Evolutionary conservation across 257 asterid genomes (phyloP).

Genomic region (Solanum ahanhuiri): DNA sequence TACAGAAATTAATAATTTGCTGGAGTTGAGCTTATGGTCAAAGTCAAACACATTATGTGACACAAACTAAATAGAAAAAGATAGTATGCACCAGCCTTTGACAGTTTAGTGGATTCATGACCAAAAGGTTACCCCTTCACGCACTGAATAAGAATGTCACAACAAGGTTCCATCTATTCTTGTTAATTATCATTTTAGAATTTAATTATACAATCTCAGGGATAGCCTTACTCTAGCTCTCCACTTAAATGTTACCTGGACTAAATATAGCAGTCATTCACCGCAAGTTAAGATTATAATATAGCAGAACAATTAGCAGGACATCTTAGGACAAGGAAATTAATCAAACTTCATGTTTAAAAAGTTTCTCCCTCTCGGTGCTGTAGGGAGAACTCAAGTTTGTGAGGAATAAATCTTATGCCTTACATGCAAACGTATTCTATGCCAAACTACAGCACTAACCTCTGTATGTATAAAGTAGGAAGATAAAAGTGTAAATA

Average conservation of each 20-base stretch:
- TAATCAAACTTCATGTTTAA: background rate
- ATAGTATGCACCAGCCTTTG: background rate
- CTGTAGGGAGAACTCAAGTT: background rate
- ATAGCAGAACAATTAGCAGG: background rate
- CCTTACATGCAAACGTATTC: background rate
- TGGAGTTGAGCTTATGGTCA: background rate
- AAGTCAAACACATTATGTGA: background rate
- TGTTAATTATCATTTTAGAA: background rate
- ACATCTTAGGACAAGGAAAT: background rate
- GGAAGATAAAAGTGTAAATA: background rate
- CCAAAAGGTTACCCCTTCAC: background rate
- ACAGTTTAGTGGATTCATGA: background rate
- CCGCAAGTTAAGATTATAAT: background rate
- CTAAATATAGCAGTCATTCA: background rate
- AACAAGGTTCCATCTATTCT: background rate
- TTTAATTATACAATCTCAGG: background rate
- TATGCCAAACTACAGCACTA: background rate
- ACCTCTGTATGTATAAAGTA: background rate
- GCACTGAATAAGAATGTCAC: background rate
- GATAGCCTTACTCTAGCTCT: background rate
- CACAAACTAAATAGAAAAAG: background rate
- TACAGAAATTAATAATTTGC: background rate
- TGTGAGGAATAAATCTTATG: background rate
- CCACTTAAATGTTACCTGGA: background rate
- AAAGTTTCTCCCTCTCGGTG: background rate